Conservation (phyloP, 192 early-diverging fungal genomes). For the Diversispora eburnea region DNA sequence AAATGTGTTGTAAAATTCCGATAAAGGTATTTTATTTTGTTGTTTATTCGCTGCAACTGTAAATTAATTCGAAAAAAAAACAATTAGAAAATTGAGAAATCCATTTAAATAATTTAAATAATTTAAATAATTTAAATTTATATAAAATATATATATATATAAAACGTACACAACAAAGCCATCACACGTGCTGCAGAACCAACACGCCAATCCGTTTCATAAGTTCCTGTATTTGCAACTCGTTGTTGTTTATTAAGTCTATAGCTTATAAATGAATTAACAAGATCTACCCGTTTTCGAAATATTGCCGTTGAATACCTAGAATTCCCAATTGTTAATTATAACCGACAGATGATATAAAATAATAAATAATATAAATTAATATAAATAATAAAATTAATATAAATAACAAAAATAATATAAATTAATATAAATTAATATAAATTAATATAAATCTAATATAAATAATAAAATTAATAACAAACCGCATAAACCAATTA, state of each 20-base stretch:
- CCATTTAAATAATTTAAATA: background rate
- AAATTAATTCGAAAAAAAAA: background rate
- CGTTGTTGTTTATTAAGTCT: constrained; percentile 64
- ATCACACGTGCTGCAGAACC: constrained; percentile 81
- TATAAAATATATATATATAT: constrained; percentile 21
- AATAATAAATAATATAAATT: no score
- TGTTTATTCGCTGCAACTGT: constrained; percentile 58
- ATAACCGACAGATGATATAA: no score
- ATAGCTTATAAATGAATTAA: constrained; percentile 83
- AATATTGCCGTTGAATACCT: constrained; percentile 59
- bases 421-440: background rate
- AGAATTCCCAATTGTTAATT: no score
- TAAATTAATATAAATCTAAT: background rate
- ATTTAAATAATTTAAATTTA: constrained; percentile 4
- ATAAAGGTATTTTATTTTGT: constrained; percentile 58
- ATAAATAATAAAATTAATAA: background rate
- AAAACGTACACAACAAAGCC: constrained; percentile 72
- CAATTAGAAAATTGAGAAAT: background rate
- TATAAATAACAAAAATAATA: background rate
- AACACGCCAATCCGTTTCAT: constrained; percentile 85
- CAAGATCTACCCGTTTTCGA: constrained; percentile 69
- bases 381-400: background rate
- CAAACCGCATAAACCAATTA: constrained; percentile 73
- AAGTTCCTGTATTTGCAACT: constrained; percentile 37
- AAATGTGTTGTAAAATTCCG: constrained; percentile 81